Evolutionary conservation across 441 rosid species (phyloP), one percentile per base, ranked within the genome.

Genomic region (Corymbia calophylla): DNA sequence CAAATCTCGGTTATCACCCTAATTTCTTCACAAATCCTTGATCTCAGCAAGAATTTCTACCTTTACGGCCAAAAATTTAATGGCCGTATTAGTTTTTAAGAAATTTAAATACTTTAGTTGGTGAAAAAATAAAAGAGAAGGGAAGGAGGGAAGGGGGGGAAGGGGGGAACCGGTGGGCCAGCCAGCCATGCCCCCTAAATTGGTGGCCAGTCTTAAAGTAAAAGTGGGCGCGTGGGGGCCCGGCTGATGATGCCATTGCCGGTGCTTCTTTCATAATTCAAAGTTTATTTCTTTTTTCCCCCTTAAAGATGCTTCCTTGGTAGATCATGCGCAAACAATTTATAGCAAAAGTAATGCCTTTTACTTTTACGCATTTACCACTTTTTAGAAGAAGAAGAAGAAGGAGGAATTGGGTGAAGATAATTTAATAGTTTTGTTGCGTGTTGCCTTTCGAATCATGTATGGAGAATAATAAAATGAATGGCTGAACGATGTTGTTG

Each of bases 191-290:
- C 88, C 77, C 77, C 55, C 62, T 87, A 87, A 91, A 92, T 87
- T 92, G 91, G 92, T 92, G 96, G 95, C 94, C 95, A 90, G 91
- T 58, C 90, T 91, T 91, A 90, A 93, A 90, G 93, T 70, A 89
- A 91, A 80, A 73, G 84, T 73, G 82, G 39, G 49, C 23, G 17
- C 5, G 77, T 54, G 87, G 64, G 95, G 93, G 53, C 89, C 95
- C 93, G 60, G 51, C 49, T 87, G 85, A 73, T 77, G 89, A 87
- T 88, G 91, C 91, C 90, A 68, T 77, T 73, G 84, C 84, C 9
- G 84, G 84, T 25, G 84, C 84, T 77, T 77, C 51, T 5, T 77
- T 77, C 84, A 25, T 47, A 77, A 39, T 73, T 39, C 84, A 39
- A 73, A 77, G 84, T 7, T 17, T 39, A 19, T 35, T 39, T 39